Base-by-base conservation (phyloP, 345 rosid species). In the Boechera retrofracta region DNA sequence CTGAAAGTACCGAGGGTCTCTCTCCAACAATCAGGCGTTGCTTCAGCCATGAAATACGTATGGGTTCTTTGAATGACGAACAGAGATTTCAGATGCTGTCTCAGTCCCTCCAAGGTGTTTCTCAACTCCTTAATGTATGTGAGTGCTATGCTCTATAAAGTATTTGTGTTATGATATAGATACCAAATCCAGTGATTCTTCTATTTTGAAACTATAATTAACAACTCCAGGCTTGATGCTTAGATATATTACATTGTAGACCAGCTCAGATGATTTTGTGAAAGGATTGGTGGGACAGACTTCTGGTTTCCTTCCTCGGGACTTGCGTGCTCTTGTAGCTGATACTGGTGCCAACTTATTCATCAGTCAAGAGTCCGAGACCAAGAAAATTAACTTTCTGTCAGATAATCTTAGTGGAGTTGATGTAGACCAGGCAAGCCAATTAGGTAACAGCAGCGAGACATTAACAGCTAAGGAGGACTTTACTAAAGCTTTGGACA, bases 261-360 rank as follows among this genome's bases (percentile, higher is more conserved):
- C 75, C 54, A 83, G 76, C 81, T 76, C 87, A 38, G 88, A 87
- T 67, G 98, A 91, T 38, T 71, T 82, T 61, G 57, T 88, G 60
- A 95, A 91, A 83, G 94, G 82, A 67, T 72, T 92, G 33, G 89
- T 91, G 38, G 99, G 90, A 67, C 99, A 95, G 86, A 92, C 97
- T 26, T 92, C 98, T 67, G 99, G 98, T 65, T 92, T 89, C 89
- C 79, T 91, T 82, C 97, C 98, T 31, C 88, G 94, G 61, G 99
- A 95, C 83, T 76, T 95, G 75, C 74, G 65, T 7, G 99, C 99
- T 65, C 83, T 95, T 69, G 77, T 92, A 69, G 99, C 99, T 32
- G 99, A 95, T 85, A 88, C 91, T 71, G 93, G 95, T 41, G 91
- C 89, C 67, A 89, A 82, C 85, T 75, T 92, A 79, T 69, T 87